Evolutionary conservation across 345 rosid genomes (phyloP), one percentile per base, ranked within the genome.

Genomic region (Salix viminalis): DNA sequence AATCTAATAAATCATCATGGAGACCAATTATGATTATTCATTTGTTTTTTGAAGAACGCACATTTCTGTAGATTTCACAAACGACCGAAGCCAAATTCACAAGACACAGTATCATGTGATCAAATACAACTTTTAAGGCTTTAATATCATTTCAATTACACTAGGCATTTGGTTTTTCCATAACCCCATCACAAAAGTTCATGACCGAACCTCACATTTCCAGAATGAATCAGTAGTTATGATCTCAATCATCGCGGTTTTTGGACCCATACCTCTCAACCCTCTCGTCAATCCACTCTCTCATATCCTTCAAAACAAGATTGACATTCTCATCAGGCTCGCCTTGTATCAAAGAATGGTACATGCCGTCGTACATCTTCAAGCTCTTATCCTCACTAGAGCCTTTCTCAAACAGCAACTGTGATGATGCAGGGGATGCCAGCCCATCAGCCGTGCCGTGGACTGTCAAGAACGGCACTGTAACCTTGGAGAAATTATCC

Each of bases 261-360:
- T 77, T 80, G 13, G 89, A 62, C 46, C 90, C 94, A 69, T 87
- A 91, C 81, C 86, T 90, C 75, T 79, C 84, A 15, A 88, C 97
- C 76, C 96, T 90, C 81, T 88, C 92, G 73, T 91, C 98, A 50
- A 95, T 95, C 99, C 99, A 93, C 76, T 91, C 98, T 82, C 97
- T 87, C 99, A 90, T 96, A 70, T 96, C 99, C 76, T 83, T 89
- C 87, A 96, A 77, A 18, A 93, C 97, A 37, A 89, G 79, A 62
- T 83, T 69, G 15, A 89, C 97, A 70, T 85, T 86, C 83, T 91
- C 97, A 50, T 93, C 97, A 2, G 97, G 91, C 89, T 96, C 99
- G 15, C 98, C 98, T 75, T 96, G 97, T 26, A 96, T 81, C 84
- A 96, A 77, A 0, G 98, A 96, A 82, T 91, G 99, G 73, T 90